phyloP scores from a whole-genome alignment of 2,329 filamentous ascomycete genomes.

The Elsinoe ampelina region DNA sequence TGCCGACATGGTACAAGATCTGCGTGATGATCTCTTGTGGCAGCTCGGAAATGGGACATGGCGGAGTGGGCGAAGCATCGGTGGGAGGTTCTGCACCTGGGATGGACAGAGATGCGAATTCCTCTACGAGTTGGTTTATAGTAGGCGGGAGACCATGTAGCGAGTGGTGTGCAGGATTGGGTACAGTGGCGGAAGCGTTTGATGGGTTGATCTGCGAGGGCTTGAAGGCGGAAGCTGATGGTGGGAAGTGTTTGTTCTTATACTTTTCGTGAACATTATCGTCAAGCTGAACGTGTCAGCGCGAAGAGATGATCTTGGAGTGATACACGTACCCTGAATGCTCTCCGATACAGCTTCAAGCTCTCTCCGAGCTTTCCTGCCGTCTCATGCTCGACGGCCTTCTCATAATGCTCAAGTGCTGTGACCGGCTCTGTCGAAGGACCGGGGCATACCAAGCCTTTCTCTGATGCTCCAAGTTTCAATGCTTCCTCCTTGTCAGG shows the following conservation, averaged over 20 bases:
- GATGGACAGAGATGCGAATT: conserved; percentile 64
- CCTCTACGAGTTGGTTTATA: conserved; percentile 58
- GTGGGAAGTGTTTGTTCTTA: conserved; percentile 82
- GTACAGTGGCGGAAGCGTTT: conserved; percentile 29
- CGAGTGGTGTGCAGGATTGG: conserved; percentile 46
- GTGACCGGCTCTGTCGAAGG: conserved; percentile 50
- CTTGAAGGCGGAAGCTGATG: conserved; percentile 46
- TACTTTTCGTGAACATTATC: conserved; percentile 74
- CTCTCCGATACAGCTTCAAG: conserved; percentile 75
- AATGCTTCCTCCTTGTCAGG: conserved; percentile 38
- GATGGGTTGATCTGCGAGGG: conserved; percentile 26
- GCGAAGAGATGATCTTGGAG: not conserved
- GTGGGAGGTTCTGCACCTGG: conserved; percentile 57
- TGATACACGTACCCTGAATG: conserved; percentile 59
- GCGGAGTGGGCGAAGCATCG: conserved; percentile 61
- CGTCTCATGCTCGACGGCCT: conserved; percentile 78
- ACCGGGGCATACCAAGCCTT: conserved; percentile 28
- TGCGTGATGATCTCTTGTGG: conserved; percentile 80
- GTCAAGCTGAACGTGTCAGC: conserved; percentile 55
- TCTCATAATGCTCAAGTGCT: conserved; percentile 86
- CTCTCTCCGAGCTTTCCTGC: conserved; percentile 84
- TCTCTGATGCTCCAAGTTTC: conserved; percentile 32
- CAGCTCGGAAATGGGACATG: conserved; percentile 68
- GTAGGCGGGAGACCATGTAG: conserved; percentile 49
- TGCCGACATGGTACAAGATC: conserved; percentile 63